These are phyloP conservation scores for Saccharum hybrid DNA, from an alignment of 202 grass and related monocot genomes.

Conservation along the genomic window DNA sequence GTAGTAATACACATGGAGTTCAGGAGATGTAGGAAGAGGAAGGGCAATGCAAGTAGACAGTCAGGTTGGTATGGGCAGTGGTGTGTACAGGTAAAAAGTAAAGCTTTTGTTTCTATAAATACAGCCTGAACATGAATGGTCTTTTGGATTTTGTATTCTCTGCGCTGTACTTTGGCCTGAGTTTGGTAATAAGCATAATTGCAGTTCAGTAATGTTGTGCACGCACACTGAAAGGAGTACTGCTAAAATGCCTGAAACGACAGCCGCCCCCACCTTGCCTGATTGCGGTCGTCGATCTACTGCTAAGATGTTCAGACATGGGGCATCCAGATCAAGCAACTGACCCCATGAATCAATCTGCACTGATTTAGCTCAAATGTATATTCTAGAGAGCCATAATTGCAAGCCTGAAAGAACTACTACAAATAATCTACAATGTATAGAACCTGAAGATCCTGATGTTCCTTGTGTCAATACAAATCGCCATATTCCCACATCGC, in stretches of 20 bases:
- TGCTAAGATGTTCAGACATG: slow-evolving; percentile 30
- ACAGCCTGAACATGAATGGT: not conserved
- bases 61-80: no score
- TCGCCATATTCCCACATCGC: not conserved
- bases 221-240: not conserved
- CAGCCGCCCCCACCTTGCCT: not conserved
- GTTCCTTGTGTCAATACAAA: not conserved
- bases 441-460: not conserved
- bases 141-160: not conserved
- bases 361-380: not conserved
- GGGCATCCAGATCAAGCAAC: not conserved
- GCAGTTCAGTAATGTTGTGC: not conserved
- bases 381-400: not conserved
- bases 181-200: not conserved
- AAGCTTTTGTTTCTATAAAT: not conserved
- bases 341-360: not conserved
- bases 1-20: not conserved
- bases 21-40: not conserved
- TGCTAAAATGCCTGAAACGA: slow-evolving; percentile 18
- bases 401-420: not conserved
- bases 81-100: no score
- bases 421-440: not conserved
- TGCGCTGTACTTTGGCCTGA: not conserved
- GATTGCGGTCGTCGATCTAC: not conserved
- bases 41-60: no score